Percentiles rank a stretch among this genome's conserved stretches.
phyloP scores from a whole-genome alignment of 371 early-diverging fungal genomes.

The Circinella umbellata region DNA sequence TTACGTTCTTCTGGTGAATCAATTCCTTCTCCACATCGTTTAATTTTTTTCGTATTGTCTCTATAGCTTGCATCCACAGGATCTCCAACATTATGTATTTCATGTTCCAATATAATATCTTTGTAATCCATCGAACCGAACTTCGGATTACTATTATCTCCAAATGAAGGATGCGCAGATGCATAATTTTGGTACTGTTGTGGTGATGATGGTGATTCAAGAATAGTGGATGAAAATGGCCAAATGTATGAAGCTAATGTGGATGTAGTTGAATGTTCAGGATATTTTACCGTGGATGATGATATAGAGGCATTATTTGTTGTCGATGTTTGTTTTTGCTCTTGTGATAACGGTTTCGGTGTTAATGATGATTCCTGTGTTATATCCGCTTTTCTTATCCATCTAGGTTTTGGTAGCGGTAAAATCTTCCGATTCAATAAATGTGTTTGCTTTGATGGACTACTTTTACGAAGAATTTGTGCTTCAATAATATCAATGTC shows the following conservation, averaged over 20 bases:
- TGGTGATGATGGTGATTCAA: background rate
- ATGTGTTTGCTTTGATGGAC: background rate
- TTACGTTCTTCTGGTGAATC: slow-evolving; percentile 13
- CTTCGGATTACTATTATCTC: background rate
- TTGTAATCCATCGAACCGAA: background rate
- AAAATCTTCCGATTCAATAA: slow-evolving; percentile 25
- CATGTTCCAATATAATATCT: slow-evolving; percentile 8
- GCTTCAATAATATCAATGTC: slow-evolving; percentile 6
- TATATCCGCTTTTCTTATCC: slow-evolving; percentile 16
- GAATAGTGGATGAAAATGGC: slow-evolving; percentile 17
- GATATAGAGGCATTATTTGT: background rate
- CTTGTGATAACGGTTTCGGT: background rate
- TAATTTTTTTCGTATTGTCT: slow-evolving; percentile 28
- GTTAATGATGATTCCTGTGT: slow-evolving; percentile 4
- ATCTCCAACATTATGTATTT: slow-evolving; percentile 4
- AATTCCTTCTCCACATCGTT: slow-evolving; percentile 12
- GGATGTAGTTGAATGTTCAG: background rate
- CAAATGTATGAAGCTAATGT: slow-evolving; percentile 11
- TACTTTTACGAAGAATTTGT: background rate
- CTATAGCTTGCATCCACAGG: slow-evolving; percentile 18
- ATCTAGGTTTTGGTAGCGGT: slow-evolving; percentile 24
- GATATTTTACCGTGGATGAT: background rate
- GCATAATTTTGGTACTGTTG: background rate
- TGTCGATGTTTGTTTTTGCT: background rate
- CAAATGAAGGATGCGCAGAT: background rate